These are phyloP conservation scores for Leishmania lainsoni DNA, from an alignment of 208 protist species.

Conservation along the genomic window DNA sequence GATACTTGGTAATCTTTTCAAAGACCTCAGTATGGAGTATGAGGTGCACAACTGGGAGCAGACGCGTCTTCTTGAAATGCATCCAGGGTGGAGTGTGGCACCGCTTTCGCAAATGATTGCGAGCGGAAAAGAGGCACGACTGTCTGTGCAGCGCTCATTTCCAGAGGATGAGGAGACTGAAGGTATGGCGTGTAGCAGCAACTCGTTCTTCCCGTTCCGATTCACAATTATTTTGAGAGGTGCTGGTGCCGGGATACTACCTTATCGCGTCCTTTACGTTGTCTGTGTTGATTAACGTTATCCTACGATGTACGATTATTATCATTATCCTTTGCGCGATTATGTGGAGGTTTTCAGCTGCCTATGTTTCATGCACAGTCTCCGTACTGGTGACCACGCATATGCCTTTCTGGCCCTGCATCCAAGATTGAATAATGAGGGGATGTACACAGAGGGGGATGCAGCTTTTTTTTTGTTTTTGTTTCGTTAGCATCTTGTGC, in stretches of 20 bases:
- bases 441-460: not conserved
- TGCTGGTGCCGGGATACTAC: slow-evolving; percentile 7
- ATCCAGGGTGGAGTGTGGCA: slow-evolving; percentile 15
- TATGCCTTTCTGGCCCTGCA: not conserved
- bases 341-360: not conserved
- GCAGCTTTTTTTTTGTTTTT: slow-evolving; percentile 15
- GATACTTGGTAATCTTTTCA: slow-evolving; percentile 25
- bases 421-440: slow-evolving; percentile 1
- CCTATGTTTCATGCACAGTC: not conserved
- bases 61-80: slow-evolving; percentile 16
- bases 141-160: slow-evolving; percentile 14
- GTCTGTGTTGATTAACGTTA: slow-evolving; percentile 22
- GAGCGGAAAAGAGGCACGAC: slow-evolving; percentile 14
- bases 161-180: not conserved
- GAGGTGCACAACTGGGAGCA: slow-evolving; percentile 31
- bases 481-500: slow-evolving; percentile 2
- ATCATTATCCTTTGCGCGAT: not conserved
- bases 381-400: not conserved
- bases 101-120: slow-evolving; percentile 11
- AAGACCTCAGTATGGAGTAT: slow-evolving; percentile 22
- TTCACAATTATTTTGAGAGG: slow-evolving; percentile 31
- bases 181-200: not conserved
- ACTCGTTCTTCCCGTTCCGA: slow-evolving; percentile 26
- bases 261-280: slow-evolving; percentile 20
- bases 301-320: not conserved